phyloP scores from a whole-genome alignment of 2,329 filamentous ascomycete genomes.

The Alternaria arborescens region DNA sequence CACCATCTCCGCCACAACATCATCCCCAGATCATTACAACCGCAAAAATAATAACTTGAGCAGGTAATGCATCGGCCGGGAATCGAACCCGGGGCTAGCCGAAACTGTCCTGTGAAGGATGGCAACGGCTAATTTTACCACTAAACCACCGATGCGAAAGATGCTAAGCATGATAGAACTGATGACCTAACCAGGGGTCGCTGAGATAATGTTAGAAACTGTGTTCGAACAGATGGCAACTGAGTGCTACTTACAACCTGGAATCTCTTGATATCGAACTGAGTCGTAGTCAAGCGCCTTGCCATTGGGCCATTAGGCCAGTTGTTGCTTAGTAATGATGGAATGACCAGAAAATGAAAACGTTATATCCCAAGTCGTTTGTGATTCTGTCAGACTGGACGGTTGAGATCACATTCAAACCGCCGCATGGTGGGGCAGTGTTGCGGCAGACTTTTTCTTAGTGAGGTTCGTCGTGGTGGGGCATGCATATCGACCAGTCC shows the following conservation, averaged over 20 bases:
- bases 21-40: not conserved
- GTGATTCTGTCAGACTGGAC: not conserved
- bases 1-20: not conserved
- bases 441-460: not conserved
- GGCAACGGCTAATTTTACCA: conserved; percentile 46
- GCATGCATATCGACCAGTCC: not conserved
- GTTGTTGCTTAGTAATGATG: conserved; percentile 17
- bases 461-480: conserved; percentile 2
- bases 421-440: not conserved
- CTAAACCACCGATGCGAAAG: conserved; percentile 41
- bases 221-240: not conserved
- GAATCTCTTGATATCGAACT: conserved; percentile 42
- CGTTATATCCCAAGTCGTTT: rapidly evolving
- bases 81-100: conserved; percentile 44
- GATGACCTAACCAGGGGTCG: conserved; percentile 21
- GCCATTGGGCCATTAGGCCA: conserved; percentile 61
- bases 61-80: conserved; percentile 32
- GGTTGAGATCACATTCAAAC: not conserved
- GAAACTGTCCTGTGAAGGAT: conserved; percentile 23
- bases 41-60: not conserved
- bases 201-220: not conserved
- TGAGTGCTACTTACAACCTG: conserved; percentile 25
- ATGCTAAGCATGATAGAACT: not conserved
- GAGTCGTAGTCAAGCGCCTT: conserved; percentile 65
- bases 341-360: rapidly evolving